Conservation (phyloP, 78 protist species). For the Dictyostelium intermedium region DNA sequence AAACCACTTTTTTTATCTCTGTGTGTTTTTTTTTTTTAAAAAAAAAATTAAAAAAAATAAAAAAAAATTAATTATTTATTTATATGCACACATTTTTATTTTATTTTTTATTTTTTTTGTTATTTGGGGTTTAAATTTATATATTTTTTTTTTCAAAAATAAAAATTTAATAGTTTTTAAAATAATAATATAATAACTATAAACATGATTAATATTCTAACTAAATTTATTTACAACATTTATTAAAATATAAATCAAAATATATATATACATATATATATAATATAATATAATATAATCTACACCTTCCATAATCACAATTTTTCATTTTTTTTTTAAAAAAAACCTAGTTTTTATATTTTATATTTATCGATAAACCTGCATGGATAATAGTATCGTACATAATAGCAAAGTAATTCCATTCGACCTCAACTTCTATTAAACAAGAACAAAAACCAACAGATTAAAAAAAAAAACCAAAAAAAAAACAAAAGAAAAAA, state of each 20-base stretch:
- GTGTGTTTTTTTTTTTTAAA: not conserved
- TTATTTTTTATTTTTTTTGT: too few species aligned
- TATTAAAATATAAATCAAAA: not conserved
- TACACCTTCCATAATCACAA: not conserved
- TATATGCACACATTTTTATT: not conserved
- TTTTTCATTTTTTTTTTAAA: too few species aligned
- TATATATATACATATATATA: too few species aligned
- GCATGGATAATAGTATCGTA: slow-evolving; percentile 11
- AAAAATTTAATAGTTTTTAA: not conserved
- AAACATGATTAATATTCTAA: not conserved
- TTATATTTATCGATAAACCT: not conserved
- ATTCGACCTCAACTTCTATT: slow-evolving; percentile 10
- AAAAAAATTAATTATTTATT: too few species aligned
- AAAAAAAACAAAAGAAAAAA: not conserved
- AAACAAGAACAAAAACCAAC: not conserved
- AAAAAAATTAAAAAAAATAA: too few species aligned
- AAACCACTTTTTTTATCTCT: not conserved
- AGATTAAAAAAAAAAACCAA: not conserved
- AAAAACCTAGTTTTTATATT: not conserved
- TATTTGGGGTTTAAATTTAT: too few species aligned
- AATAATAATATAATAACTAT: too few species aligned
- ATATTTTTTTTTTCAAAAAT: not conserved
- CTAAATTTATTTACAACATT: not conserved
- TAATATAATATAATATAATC: too few species aligned
- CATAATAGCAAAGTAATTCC: slow-evolving; percentile 9